Conservation (phyloP, 306 rosid genomes). For the Vicia sativa region DNA sequence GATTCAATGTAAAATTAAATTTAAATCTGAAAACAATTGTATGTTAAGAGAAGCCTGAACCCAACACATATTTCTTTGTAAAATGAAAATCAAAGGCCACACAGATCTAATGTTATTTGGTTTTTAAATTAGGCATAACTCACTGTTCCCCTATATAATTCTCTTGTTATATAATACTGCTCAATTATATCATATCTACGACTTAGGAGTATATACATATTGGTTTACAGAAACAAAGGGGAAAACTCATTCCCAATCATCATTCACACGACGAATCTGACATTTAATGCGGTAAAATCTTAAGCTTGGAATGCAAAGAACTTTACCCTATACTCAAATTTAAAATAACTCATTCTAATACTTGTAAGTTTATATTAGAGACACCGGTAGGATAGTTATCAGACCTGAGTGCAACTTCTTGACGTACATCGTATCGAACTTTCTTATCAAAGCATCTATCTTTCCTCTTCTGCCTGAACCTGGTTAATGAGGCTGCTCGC, state of each 20-base stretch:
- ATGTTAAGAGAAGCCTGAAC: neutral
- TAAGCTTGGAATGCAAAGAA: conserved; percentile 23
- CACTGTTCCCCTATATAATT: neutral
- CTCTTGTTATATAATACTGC: neutral
- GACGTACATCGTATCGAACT: conserved; percentile 92
- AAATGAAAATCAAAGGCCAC: conserved; percentile 1
- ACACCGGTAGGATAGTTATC: conserved; percentile 31
- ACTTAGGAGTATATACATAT: neutral
- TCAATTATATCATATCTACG: conserved; percentile 3
- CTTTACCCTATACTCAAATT: neutral
- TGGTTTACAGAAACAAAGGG: conserved; percentile 12
- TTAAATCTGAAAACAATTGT: neutral
- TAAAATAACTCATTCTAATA: conserved; percentile 18
- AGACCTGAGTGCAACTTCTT: conserved; percentile 97
- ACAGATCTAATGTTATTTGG: neutral
- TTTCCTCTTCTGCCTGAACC: conserved; percentile 93
- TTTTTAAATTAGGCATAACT: neutral
- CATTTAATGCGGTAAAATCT: neutral
- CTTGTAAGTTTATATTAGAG: conserved; percentile 21
- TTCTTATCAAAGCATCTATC: conserved; percentile 89
- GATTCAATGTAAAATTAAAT: neutral
- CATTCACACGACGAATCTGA: conserved; percentile 8
- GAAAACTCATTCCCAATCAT: conserved; percentile 20
- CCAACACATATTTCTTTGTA: neutral
- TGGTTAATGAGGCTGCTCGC: conserved; percentile 81